Evolutionary conservation across 352 stramenopile genomes (phyloP), one percentile per base, ranked within the genome.

Genomic region (Phytophthora aleatoria): DNA sequence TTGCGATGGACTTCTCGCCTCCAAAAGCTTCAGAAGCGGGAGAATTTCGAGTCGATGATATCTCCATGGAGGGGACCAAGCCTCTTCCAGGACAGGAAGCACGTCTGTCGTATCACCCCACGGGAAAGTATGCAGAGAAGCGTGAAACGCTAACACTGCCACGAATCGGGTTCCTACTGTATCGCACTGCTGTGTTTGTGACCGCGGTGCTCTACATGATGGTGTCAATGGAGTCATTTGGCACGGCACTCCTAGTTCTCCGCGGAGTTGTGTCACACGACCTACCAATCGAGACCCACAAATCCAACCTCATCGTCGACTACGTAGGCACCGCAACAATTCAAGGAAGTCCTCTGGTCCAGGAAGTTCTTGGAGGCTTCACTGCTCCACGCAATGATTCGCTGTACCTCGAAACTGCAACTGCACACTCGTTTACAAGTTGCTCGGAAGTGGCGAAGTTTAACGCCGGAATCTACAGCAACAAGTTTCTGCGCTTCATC

Each of bases 341-440:
- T 2, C 52, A 53, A 9, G 35, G 65, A 12, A 85, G 78, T 2
- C 61, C 61, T 5, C 64, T 85, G 4, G 50, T 88, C 2, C 57
- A 53, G 26, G 0, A 76, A 15, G 48, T 57, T 0, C 61, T 85
- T 0, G 51, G 41, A 3, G 61, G 70, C 24, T 60, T 63, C 5
- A 83, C 72, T 0, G 38, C 44, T 1, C 67, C 67, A 8, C 64
- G 67, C 31, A 71, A 72, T 9, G 66, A 73, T n/a, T 61, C 79
- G 0, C 30, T 85, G n/a, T 87, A 80, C 47, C 65, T 87, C 13
- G 52, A 66, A 6, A 71, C 52, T 1, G 57, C 67, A 1, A 61
- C 50, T 11, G 57, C 57, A 2, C 52, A 60, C 12, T 74, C 67
- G 12, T 69, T 72, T 27, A 61, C 61, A 0, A 53, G 39, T n/a